Evolutionary conservation across 345 rosid genomes (phyloP), one percentile per base, ranked within the genome.

Genomic region (Cardamine resedifolia): DNA sequence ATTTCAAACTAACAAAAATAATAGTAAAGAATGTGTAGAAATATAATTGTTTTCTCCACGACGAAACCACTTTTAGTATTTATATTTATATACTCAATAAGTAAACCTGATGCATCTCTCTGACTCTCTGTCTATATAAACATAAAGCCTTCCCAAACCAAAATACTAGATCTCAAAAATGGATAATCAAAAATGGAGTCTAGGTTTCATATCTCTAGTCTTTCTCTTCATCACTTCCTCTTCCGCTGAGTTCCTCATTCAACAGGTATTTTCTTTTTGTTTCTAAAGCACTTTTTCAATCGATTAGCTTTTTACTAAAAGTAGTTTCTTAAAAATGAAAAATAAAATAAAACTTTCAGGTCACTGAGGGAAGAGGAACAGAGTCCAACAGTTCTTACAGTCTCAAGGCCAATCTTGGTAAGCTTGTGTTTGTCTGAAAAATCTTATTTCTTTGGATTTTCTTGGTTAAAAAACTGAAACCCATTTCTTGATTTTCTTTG

Each of bases 181-280:
- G 77, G 53, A 26, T 55, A 10, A 4, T 58, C 33, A 38, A 36
- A 64, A 19, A 47, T 45, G 66, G 71, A 45, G 66, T 47, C 9
- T 66, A 33, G 11, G 44, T 57, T 65, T 73, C 59, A 33, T 48
- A 36, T 36, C 44, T 57, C 43, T 65, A 2, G 77, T 26, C 15
- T 58, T 57, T 36, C 66, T 73, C 66, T 65, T 73, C 72, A 48
- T 57, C 72, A 57, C 77, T 57, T 65, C 26, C 66, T 56, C 77
- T 57, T 73, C 59, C 1, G 59, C 71, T 73, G 71, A 73, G 51
- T 48, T 57, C 31, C 14, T 65, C 51, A 65, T 73, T 26, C 38
- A 36, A 47, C 77, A 73, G 58, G 76, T 70, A 5, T 10, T 7
- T 8, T 34, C 16, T 36, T 18, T 36, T 14, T n/a, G n/a, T n/a